A percentile compares a stretch with the other conserved stretches of the same genome.
Conservation (phyloP, 805 yeast genomes). For the Candida succiphila region DNA sequence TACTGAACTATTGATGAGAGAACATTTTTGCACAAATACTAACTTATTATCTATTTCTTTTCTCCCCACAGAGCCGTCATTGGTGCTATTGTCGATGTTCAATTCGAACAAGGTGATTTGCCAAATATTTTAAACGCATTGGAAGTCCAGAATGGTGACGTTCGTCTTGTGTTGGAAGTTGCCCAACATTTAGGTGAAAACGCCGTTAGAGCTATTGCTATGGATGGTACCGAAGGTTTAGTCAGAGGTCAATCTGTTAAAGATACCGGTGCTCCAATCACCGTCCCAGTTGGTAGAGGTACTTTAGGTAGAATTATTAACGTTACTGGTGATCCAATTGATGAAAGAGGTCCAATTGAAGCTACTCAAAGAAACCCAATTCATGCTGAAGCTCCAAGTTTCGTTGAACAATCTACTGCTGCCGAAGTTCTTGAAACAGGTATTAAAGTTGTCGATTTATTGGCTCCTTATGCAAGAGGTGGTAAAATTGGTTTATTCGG, state of each 20-base stretch:
- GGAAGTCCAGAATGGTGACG: slow-evolving; percentile 67
- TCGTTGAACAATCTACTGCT: slow-evolving; percentile 93
- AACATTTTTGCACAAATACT: too few relatives aligned
- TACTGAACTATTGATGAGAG: too few relatives aligned
- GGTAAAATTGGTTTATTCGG: slow-evolving; percentile 99
- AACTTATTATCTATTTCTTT: background rate
- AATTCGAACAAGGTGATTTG: slow-evolving; percentile 93
- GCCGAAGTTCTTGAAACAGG: slow-evolving; percentile 99
- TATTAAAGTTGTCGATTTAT: slow-evolving; percentile 98
- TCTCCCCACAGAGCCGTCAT: slow-evolving; percentile 76
- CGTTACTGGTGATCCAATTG: slow-evolving; percentile 99
- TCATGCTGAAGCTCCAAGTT: slow-evolving; percentile 96
- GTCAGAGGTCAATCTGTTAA: slow-evolving; percentile 89
- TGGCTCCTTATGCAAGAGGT: slow-evolving; percentile 99
- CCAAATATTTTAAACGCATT: slow-evolving; percentile 98
- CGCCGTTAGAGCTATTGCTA: slow-evolving; percentile 99
- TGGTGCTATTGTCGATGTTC: slow-evolving; percentile 99
- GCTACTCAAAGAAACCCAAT: slow-evolving; percentile 92
- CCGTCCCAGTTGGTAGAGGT: slow-evolving; percentile 99
- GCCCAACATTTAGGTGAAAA: slow-evolving; percentile 99
- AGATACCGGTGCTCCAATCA: slow-evolving; percentile 98
- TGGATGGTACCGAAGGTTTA: slow-evolving; percentile 99
- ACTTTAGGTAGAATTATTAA: slow-evolving; percentile 98
- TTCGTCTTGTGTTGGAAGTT: slow-evolving; percentile 85
- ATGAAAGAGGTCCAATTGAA: slow-evolving; percentile 98